These are phyloP conservation scores for Candida vaughaniae DNA, from an alignment of 805 yeast species.

Conservation along the genomic window DNA sequence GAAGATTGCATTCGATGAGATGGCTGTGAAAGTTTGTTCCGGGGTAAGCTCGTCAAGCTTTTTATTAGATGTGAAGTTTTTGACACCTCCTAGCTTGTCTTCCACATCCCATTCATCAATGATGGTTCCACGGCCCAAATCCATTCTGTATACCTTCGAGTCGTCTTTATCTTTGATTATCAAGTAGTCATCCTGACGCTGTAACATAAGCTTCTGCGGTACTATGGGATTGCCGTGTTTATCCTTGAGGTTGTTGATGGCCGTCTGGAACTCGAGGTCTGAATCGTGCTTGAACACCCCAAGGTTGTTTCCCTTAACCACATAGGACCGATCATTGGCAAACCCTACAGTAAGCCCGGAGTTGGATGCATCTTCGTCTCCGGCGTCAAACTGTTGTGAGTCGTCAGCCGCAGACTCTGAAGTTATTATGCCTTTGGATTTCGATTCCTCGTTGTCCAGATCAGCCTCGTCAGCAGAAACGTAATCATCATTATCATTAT, in stretches of 20 bases:
- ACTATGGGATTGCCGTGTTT: conserved; percentile 47
- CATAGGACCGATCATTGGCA: conserved; percentile 70
- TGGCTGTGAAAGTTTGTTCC: conserved; percentile 74
- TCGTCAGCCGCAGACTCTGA: not conserved
- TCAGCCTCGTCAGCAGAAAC: conserved; percentile 17
- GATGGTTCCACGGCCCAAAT: conserved; percentile 71
- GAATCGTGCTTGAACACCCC: conserved; percentile 73
- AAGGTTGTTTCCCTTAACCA: conserved; percentile 72
- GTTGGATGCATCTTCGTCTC: conserved; percentile 34
- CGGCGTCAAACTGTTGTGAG: conserved; percentile 31
- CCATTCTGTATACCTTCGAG: conserved; percentile 65
- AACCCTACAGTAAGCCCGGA: conserved; percentile 69
- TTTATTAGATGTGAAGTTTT: conserved; percentile 63
- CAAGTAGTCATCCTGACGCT: conserved; percentile 68
- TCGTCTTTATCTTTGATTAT: conserved; percentile 45
- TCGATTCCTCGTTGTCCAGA: conserved; percentile 34
- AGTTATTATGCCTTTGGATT: not conserved
- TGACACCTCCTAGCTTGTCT: conserved; percentile 35
- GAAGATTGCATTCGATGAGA: conserved; percentile 64
- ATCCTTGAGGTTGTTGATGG: conserved; percentile 59
- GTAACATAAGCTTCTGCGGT: conserved; percentile 73
- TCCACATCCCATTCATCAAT: conserved; percentile 83
- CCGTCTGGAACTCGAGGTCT: conserved; percentile 58
- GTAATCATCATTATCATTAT: conserved; percentile 34
- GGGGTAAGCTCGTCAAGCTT: conserved; percentile 72